Conservation (phyloP, 345 rosid genomes). For the Gossypium stocksii region DNA sequence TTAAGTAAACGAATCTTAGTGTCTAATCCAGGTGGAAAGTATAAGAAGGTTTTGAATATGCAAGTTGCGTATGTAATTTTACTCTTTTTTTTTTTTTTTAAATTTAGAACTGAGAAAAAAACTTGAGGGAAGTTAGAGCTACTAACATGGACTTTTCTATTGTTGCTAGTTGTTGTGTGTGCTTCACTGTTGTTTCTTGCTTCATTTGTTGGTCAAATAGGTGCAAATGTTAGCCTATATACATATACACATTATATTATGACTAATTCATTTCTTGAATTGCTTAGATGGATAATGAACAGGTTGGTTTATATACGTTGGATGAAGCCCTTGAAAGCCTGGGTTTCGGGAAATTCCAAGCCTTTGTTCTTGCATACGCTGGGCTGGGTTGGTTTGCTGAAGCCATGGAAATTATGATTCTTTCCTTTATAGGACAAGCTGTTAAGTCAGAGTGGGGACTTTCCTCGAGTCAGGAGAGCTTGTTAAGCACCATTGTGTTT, state of each 20-base stretch:
- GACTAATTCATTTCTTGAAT: not conserved
- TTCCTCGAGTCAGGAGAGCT: slow-evolving; percentile 36
- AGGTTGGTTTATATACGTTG: slow-evolving; percentile 21
- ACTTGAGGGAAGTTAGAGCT: no score
- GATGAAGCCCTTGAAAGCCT: slow-evolving; percentile 37
- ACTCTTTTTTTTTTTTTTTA: no score
- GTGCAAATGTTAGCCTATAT: not conserved
- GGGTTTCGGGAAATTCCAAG: slow-evolving; percentile 43
- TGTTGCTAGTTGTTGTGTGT: not conserved
- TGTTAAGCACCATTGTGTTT: slow-evolving; percentile 36
- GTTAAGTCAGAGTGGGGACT: slow-evolving; percentile 41
- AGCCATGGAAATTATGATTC: slow-evolving; percentile 53
- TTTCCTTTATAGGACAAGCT: slow-evolving; percentile 43
- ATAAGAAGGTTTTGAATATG: no score
- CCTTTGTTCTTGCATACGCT: slow-evolving; percentile 37
- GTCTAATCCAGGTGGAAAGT: no score
- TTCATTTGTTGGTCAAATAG: not conserved
- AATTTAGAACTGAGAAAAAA: no score
- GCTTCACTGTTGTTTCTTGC: not conserved
- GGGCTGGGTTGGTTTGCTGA: slow-evolving; percentile 43
- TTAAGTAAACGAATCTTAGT: no score
- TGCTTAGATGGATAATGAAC: slow-evolving; percentile 21
- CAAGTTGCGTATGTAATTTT: no score
- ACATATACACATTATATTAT: not conserved
- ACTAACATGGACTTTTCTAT: not conserved